phyloP scores from a whole-genome alignment of 2,329 filamentous ascomycete genomes.

The Colletotrichum filicis region DNA sequence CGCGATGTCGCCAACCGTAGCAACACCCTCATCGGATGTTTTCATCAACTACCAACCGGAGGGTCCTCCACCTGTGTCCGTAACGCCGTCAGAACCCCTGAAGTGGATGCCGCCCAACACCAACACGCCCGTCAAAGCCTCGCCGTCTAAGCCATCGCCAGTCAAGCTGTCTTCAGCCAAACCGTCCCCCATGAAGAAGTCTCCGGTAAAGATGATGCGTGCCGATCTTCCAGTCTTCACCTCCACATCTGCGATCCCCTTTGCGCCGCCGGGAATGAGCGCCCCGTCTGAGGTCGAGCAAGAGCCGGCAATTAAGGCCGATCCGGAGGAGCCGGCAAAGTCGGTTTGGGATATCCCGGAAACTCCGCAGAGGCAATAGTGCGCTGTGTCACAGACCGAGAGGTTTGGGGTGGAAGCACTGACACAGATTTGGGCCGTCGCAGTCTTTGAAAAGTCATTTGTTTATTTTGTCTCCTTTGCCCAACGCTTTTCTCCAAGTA shows the following conservation, averaged over 20 bases:
- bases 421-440: neutral
- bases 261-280: slow-evolving; percentile 46
- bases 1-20: slow-evolving; percentile 37
- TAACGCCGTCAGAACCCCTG: slow-evolving; percentile 52
- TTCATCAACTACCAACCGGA: slow-evolving; percentile 68
- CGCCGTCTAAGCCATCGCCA: slow-evolving; percentile 45
- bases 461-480: slow-evolving; percentile 6
- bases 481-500: neutral
- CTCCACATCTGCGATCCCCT: slow-evolving; percentile 59
- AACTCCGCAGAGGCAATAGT: slow-evolving; percentile 41
- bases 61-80: slow-evolving; percentile 55
- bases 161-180: slow-evolving; percentile 45
- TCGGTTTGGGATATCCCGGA: slow-evolving; percentile 48
- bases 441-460: neutral
- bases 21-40: slow-evolving; percentile 45
- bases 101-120: slow-evolving; percentile 64
- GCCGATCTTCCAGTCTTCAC: slow-evolving; percentile 51
- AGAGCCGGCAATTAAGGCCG: slow-evolving; percentile 14
- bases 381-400: neutral
- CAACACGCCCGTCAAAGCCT: slow-evolving; percentile 41
- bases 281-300: neutral
- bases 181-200: slow-evolving; percentile 8
- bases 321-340: slow-evolving; percentile 28
- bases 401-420: neutral
- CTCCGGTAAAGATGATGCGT: slow-evolving; percentile 44